Base-by-base conservation (phyloP, 805 yeast species). In the Cyberlindnera samutprakarnensis region DNA sequence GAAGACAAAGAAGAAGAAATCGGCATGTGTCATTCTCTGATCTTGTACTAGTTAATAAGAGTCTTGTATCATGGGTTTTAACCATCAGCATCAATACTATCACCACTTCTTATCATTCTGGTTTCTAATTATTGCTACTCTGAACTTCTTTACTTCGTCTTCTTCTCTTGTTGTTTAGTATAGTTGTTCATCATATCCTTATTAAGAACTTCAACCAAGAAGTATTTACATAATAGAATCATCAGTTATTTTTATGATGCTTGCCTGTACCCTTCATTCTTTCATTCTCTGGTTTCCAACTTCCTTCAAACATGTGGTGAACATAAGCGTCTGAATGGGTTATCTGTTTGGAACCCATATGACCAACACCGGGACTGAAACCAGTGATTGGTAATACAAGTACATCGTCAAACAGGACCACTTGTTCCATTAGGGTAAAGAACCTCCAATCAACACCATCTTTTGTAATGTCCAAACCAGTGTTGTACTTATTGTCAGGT, bases 321-420 rank as follows among this genome's bases (percentile, higher is more conserved):
- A 70, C 81, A 43, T 70, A 75, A 2, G 84, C 83, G 54, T 67
- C 46, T 10, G 59, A 60, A 49, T 75, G 65, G 2, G 37, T 36
- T 3, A 54, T 49, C 6, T 48, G 34, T 32, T 64, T 54, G 1
- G 83, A 61, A 2, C 84, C 84, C 84, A 77, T 78, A 42, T 75
- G 83, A 3, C 75, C 74, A 20, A 77, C 82, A 31, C 74, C 80
- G 0, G 86, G 85, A 40, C 75, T 66, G 47, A 78, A 78, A 12
- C 76, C 61, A 1, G 85, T 78, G 36, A 78, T 78, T 21, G 94
- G 94, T 34, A 82, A 59, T 1, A 83, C 66, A 53, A 83, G 52
- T 7, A 83, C 75, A 53, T 83, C 92, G 41, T 80, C 83, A 4
- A 78, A 41, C 6, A 71, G 56, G 9, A 68, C 60, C 1, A 87